phyloP scores from a whole-genome alignment of 169 alveolate genomes.

The Eimeria falciformis region DNA sequence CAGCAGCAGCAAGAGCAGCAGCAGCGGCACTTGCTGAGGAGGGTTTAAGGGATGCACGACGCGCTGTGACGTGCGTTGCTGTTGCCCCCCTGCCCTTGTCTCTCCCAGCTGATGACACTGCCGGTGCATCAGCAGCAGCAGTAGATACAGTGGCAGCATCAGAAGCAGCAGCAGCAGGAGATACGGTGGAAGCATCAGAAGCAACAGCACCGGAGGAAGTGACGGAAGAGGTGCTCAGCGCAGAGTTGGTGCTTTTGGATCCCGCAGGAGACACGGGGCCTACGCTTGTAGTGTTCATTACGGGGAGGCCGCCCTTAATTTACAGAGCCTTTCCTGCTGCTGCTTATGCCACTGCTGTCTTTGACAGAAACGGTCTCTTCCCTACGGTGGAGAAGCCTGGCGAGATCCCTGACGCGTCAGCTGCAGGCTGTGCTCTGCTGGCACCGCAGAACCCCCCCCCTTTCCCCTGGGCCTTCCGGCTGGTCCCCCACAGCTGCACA shows the following conservation, averaged over 20 bases:
- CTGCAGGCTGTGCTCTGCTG: not conserved
- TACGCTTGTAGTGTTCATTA: conserved; percentile 79
- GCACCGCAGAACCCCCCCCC: not conserved
- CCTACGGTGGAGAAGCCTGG: not conserved
- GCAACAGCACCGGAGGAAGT: conserved; percentile 19
- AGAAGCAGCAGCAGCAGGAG: conserved; percentile 18
- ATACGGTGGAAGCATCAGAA: not conserved
- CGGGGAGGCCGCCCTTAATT: conserved; percentile 83
- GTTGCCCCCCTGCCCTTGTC: conserved; percentile 43
- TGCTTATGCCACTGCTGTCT: not conserved
- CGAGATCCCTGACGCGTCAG: not conserved
- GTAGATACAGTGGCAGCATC: not conserved
- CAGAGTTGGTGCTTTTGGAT: conserved; percentile 79
- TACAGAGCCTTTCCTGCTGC: conserved; percentile 77
- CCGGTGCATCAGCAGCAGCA: conserved; percentile 1
- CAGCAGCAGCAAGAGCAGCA: conserved; percentile 45
- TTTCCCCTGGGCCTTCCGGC: conserved; percentile 9
- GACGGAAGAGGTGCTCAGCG: conserved; percentile 72
- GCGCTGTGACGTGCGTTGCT: conserved; percentile 22
- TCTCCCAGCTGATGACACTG: not conserved
- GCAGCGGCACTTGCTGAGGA: conserved; percentile 50
- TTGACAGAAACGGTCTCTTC: not conserved
- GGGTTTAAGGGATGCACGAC: not conserved
- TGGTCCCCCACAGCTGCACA: conserved; percentile 40
- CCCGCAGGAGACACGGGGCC: conserved; percentile 81